Base-by-base conservation (phyloP, 2,329 filamentous ascomycete genomes). In the Xylariales sp. region DNA sequence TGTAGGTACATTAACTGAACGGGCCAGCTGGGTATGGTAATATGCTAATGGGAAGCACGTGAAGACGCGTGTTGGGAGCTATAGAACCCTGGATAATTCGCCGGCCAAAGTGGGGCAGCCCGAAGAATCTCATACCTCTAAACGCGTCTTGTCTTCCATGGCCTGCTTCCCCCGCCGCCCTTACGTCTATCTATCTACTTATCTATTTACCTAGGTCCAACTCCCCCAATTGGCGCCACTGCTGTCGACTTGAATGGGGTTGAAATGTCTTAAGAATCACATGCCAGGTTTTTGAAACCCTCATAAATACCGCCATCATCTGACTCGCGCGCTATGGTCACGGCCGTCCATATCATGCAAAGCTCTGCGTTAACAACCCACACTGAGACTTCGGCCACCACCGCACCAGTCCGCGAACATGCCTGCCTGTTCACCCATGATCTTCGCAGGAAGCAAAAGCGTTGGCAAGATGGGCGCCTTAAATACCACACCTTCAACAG, bases 401-500 rank as follows among this genome's bases (percentile, higher is more conserved):
- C 72, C 28, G 93, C 94, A 1, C 85, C 87, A 0, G 93, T 97
- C 46, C 83, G 92, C 76, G 93, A 97, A 76, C 97, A 91, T 79
- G 86, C 88, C 69, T 97, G 94, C 78, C 89, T 97, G 4, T 97
- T 93, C 80, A 97, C 94, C 1, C 89, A 93, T 77, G 94, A 97
- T 77, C 79, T 97, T 49, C 89, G 90, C 59, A 89, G 93, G 64
- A 97, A 97, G 81, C 90, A 93, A 73, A 97, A 97, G 78, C 86
- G 93, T 68, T 97, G 94, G 94, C 93, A 97, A 75, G 94, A 97
- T 90, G 94, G 95, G 43, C 89, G 89, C 59, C 87, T 97, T 69
- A 92, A 91, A 71, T 97, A 91, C 71, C 94, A 97, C 77, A 91
- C 92, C 0, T 97, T 97, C 86, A 97, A 97, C 82, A 93, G 90